Evolutionary conservation across 805 yeast genomes (phyloP), one percentile per base, ranked within the genome.

Genomic region (Maudiozyma bulderi): DNA sequence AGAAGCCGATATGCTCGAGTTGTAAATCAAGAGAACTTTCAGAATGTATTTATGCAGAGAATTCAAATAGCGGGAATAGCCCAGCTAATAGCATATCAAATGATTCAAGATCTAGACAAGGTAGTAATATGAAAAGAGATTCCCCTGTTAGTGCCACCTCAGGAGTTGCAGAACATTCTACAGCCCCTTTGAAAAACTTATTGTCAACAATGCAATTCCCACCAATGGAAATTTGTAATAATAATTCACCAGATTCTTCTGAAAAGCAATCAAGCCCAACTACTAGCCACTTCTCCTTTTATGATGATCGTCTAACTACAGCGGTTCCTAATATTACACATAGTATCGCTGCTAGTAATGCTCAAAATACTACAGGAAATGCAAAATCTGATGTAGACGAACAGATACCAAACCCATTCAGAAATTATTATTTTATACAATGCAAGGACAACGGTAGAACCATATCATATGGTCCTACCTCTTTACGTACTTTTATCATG

Each of bases 401-500:
- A 28, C 20, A 30, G 14, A 15, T 26, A 13, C 35, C 35, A 28
- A 57, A 54, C 46, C 54, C 55, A 29, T 43, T 53, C 7, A 47
- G 53, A 26, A 41, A 56, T 37, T 47, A 47, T 20, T 45, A 51
- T 40, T 52, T 34, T 46, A 6, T 60, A 7, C 58, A 58, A 45
- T 26, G 42, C 5, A 57, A 62, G 45, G 40, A 54, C 7, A 45
- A 53, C 28, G 67, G 60, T 6, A 54, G 68, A 41, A 47, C 49
- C 2, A 48, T 57, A 2, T 29, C 54, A n/a, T 62, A 52, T 53
- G 70, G 70, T 0, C 62, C 68, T 6, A 66, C 70, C 1, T 56
- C 66, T 5, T 34, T 56, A 20, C 54, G 61, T 38, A 54, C 60
- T 1, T 49, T 52, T 46, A 35, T 58, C 2, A 38, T 45, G 34